phyloP scores from a whole-genome alignment of 2,329 filamentous ascomycete species.

The Blastomyces parvus region DNA sequence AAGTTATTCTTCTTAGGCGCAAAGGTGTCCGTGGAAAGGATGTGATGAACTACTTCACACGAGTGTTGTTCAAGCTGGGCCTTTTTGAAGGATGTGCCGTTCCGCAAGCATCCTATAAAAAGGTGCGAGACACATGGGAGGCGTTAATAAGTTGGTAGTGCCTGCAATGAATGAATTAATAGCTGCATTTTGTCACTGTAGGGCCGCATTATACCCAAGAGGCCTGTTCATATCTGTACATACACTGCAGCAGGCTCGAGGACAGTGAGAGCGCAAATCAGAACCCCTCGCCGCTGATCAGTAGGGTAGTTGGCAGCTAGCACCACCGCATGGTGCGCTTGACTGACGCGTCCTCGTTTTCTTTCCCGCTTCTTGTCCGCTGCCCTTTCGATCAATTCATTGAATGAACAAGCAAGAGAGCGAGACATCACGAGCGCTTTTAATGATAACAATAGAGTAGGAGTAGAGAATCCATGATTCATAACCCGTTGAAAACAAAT shows the following conservation, averaged over 20 bases:
- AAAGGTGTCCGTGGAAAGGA: too few species aligned
- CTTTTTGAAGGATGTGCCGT: too few species aligned
- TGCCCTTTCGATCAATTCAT: neutral
- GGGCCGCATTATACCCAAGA: neutral
- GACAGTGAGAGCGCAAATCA: neutral
- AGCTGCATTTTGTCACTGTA: neutral
- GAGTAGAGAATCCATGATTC: neutral
- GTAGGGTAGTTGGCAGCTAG: neutral
- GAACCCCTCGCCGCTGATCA: neutral
- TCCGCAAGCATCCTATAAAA: neutral
- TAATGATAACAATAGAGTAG: neutral
- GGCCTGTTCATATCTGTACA: neutral
- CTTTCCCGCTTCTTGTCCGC: neutral
- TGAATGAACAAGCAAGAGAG: neutral
- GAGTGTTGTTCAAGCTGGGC: too few species aligned
- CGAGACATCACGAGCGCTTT: neutral
- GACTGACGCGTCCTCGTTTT: neutral
- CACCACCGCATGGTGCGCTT: neutral
- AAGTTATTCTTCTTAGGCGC: too few species aligned
- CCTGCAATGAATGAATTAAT: neutral
- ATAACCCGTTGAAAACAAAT: neutral
- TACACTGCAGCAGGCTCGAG: neutral
- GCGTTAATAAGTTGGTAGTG: neutral
- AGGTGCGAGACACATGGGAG: neutral
- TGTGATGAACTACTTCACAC: too few species aligned